Conservation (phyloP, 1,284 basidiomycete species). For the Cutaneotrichosporon dermatis region DNA sequence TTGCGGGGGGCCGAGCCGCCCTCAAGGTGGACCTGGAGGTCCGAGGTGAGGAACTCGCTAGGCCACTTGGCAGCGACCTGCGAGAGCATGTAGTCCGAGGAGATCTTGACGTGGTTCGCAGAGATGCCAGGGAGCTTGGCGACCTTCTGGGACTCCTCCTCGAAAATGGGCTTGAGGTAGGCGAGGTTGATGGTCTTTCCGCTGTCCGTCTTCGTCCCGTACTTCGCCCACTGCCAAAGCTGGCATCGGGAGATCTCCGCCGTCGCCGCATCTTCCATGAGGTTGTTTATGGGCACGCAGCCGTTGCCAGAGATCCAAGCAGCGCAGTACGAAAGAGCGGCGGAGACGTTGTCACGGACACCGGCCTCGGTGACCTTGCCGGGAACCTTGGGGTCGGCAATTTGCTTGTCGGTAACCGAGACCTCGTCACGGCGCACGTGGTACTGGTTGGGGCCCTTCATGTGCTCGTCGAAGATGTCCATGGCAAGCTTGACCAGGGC, state of each 20-base stretch:
- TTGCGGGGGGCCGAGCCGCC: slow-evolving; percentile 48
- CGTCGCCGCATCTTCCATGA: slow-evolving; percentile 83
- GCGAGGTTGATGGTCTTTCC: slow-evolving; percentile 72
- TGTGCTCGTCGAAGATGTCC: slow-evolving; percentile 86
- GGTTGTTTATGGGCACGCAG: slow-evolving; percentile 91
- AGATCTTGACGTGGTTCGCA: slow-evolving; percentile 70
- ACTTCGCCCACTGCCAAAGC: slow-evolving; percentile 96
- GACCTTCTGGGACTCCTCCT: slow-evolving; percentile 69
- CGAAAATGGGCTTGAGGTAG: slow-evolving; percentile 71
- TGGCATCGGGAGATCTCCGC: slow-evolving; percentile 79
- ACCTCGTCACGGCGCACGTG: slow-evolving; percentile 89
- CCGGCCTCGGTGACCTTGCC: slow-evolving; percentile 82
- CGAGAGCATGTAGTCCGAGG: slow-evolving; percentile 75
- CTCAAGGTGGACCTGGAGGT: slow-evolving; percentile 76
- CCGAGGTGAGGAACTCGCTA: slow-evolving; percentile 87
- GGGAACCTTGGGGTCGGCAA: slow-evolving; percentile 77
- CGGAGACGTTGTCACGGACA: slow-evolving; percentile 76
- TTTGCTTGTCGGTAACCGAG: slow-evolving; percentile 74
- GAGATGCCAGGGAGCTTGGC: slow-evolving; percentile 59
- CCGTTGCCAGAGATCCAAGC: slow-evolving; percentile 96
- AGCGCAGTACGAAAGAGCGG: slow-evolving; percentile 79
- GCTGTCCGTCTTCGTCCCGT: slow-evolving; percentile 67
- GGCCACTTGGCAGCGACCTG: slow-evolving; percentile 82
- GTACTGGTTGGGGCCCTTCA: slow-evolving; percentile 96
- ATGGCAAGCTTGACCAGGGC: slow-evolving; percentile 89